These are phyloP conservation scores for Talaromyces trachyspermus DNA, from an alignment of 495 filamentous ascomycete species.

Conservation along the genomic window DNA sequence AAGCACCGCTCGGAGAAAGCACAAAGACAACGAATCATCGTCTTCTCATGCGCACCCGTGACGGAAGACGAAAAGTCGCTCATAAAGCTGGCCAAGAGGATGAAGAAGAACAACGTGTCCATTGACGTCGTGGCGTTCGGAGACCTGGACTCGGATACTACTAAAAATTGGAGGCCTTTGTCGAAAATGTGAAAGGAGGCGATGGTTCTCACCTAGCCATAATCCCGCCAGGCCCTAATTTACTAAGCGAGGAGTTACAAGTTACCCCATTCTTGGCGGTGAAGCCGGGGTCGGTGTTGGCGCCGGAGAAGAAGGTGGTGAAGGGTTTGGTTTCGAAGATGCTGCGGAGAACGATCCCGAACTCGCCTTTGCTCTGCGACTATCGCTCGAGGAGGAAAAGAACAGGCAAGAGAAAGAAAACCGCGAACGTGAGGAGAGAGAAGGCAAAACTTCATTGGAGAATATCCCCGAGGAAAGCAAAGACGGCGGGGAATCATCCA, in stretches of 20 bases:
- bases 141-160: constrained; percentile 82
- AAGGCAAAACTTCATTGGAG: constrained; percentile 62
- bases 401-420: constrained; percentile 79
- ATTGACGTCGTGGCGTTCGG: constrained; percentile 94
- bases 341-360: constrained; percentile 75
- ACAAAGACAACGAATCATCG: constrained; percentile 89
- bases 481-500: constrained; percentile 50
- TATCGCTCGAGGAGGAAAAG: constrained; percentile 98
- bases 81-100: constrained; percentile 86
- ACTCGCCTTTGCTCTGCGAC: constrained; percentile 86
- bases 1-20: constrained; percentile 98
- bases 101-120: constrained; percentile 92
- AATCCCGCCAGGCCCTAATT: constrained; percentile 81
- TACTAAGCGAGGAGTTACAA: constrained; percentile 87
- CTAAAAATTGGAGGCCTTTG: constrained; percentile 89
- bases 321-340: constrained; percentile 53
- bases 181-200: constrained; percentile 80
- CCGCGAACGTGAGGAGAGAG: constrained; percentile 65
- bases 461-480: constrained; percentile 78
- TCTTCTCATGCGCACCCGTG: constrained; percentile 90
- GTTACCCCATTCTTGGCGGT: constrained; percentile 83
- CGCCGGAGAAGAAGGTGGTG: constrained; percentile 47
- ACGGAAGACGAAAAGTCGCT: constrained; percentile 81
- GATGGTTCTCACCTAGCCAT: constrained; percentile 88
- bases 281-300: constrained; percentile 51